Evolutionary conservation across 1,139 yeast genomes (phyloP).

Genomic region (Yamadazyma sp.): DNA sequence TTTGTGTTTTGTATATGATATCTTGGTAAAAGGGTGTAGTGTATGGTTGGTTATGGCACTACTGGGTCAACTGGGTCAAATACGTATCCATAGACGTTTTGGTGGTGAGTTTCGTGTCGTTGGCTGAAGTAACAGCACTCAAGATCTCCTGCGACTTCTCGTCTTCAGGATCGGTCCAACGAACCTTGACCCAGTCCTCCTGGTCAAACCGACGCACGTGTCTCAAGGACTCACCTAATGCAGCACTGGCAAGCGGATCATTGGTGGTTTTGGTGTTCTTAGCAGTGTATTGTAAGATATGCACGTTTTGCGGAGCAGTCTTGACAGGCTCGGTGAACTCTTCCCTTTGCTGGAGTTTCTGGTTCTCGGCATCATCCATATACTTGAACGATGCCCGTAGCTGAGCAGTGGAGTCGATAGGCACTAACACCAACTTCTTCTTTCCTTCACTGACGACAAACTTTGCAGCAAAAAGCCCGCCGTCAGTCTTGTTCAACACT

Average conservation of each 20-base stretch:
- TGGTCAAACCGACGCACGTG: constrained; percentile 76
- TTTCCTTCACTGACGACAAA: constrained; percentile 22
- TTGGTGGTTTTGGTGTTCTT: constrained; percentile 60
- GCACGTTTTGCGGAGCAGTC: constrained; percentile 27
- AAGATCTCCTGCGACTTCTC: constrained; percentile 16
- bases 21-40: no score
- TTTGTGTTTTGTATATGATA: not conserved
- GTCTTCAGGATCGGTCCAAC: constrained; percentile 48
- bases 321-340: constrained; percentile 27
- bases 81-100: constrained; percentile 8
- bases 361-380: constrained; percentile 54
- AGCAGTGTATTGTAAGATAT: constrained; percentile 44
- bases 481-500: constrained; percentile 56
- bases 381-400: constrained; percentile 80
- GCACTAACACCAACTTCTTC: constrained; percentile 58
- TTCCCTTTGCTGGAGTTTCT: constrained; percentile 26
- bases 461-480: constrained; percentile 45
- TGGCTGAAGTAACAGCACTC: not conserved
- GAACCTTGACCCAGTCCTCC: constrained; percentile 53
- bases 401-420: constrained; percentile 71
- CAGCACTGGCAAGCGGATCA: constrained; percentile 64
- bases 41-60: no score
- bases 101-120: constrained; percentile 1
- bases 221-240: constrained; percentile 77
- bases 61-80: constrained; percentile 9